phyloP scores from a whole-genome alignment of 2,329 filamentous ascomycete species.

The Fusarium marasasianum region DNA sequence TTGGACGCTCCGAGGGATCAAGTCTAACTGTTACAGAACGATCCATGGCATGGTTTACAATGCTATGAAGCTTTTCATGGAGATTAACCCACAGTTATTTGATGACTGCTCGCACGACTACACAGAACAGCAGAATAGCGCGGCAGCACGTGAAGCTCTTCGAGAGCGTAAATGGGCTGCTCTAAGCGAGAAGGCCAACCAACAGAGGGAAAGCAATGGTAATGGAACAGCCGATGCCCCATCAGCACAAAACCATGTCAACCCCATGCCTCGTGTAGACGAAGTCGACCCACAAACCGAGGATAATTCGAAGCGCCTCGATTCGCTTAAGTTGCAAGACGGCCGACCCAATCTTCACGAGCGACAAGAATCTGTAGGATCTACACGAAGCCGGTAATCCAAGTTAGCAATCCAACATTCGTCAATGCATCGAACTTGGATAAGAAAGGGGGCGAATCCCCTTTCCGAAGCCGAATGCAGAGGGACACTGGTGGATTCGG shows the following conservation, averaged over 20 bases:
- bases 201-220: slow-evolving; percentile 61
- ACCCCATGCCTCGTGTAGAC: slow-evolving; percentile 65
- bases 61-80: slow-evolving; percentile 99
- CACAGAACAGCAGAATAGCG: slow-evolving; percentile 93
- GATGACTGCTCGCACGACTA: slow-evolving; percentile 99
- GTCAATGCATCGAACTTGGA: slow-evolving; percentile 17
- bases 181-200: slow-evolving; percentile 81
- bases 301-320: slow-evolving; percentile 86
- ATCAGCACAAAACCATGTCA: slow-evolving; percentile 50
- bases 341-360: slow-evolving; percentile 67
- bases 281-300: slow-evolving; percentile 83
- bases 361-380: slow-evolving; percentile 68
- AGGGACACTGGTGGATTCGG: background rate
- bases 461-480: slow-evolving; percentile 13
- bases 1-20: background rate
- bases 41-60: slow-evolving; percentile 99
- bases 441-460: slow-evolving; percentile 3
- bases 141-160: slow-evolving; percentile 81
- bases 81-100: slow-evolving; percentile 98
- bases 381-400: slow-evolving; percentile 60
- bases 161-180: slow-evolving; percentile 91
- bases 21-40: slow-evolving; percentile 67
- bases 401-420: slow-evolving; percentile 7
- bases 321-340: slow-evolving; percentile 91
- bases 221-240: slow-evolving; percentile 43